phyloP scores from a whole-genome alignment of 495 filamentous ascomycete genomes.

The Neurospora discreta region DNA sequence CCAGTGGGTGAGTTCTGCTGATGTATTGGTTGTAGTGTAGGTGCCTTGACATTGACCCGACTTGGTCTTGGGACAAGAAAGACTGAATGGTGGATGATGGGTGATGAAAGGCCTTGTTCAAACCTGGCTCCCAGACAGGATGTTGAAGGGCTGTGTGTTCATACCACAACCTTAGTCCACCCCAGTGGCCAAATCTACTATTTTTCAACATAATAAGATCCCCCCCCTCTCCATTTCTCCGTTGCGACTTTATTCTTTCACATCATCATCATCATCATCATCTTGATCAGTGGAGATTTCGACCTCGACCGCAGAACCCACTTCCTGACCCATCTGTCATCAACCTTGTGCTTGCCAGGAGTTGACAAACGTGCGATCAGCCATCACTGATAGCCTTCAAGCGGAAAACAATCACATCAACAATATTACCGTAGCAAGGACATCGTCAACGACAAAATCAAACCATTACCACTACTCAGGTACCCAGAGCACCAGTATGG shows the following conservation, averaged over 20 bases:
- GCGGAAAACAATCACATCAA: background rate
- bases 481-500: background rate
- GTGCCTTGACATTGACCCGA: background rate
- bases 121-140: background rate
- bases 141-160: background rate
- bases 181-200: background rate
- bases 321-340: background rate
- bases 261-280: background rate
- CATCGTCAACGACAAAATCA: background rate
- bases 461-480: background rate
- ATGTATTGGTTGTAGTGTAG: too few species aligned
- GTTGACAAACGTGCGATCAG: background rate
- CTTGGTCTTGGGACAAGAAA: background rate
- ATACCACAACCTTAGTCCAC: background rate
- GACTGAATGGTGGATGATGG: background rate
- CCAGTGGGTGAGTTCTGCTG: too few species aligned
- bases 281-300: background rate
- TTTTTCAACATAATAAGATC: background rate
- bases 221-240: background rate
- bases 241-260: background rate
- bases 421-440: too few species aligned
- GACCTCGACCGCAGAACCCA: background rate
- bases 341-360: background rate
- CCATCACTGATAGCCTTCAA: background rate
- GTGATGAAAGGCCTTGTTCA: background rate